Evolutionary conservation across 164 flowering plant genomes (phyloP).

Genomic region (Akebia trifoliata): DNA sequence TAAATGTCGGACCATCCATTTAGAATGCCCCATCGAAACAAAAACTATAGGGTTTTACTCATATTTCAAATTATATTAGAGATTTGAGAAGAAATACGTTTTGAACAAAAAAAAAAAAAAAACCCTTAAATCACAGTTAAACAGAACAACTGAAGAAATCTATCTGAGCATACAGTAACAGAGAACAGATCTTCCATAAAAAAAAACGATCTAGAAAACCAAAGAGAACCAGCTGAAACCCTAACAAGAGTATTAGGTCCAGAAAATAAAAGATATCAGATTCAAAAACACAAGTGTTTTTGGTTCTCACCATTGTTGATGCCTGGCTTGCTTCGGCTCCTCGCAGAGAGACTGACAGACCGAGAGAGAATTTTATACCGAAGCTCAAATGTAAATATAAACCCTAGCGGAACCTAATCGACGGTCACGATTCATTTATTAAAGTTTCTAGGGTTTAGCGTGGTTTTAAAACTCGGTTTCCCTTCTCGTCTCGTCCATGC

Average conservation of each 20-base stretch:
- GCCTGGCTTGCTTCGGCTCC: not conserved
- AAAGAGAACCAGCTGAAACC: not conserved
- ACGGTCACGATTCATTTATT: too few species aligned
- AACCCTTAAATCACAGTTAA: not conserved
- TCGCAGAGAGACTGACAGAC: not conserved
- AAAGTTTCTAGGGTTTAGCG: too few species aligned
- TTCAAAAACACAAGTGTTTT: not conserved
- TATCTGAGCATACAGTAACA: not conserved
- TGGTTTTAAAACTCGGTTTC: too few species aligned
- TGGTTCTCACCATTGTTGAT: slow-evolving; percentile 9
- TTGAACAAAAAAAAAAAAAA: not conserved
- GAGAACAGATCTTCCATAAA: not conserved
- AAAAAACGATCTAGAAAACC: not conserved
- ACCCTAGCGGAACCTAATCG: too few species aligned
- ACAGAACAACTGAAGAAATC: not conserved
- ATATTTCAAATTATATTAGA: not conserved
- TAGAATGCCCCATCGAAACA: not conserved
- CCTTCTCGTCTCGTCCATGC: too few species aligned
- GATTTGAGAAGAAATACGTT: not conserved
- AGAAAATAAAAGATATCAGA: not conserved
- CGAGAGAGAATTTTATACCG: not conserved
- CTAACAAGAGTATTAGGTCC: not conserved
- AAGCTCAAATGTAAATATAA: too few species aligned
- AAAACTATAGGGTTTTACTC: not conserved
- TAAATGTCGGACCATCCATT: not conserved